A percentile compares a stretch with the other conserved stretches of the same genome.
Evolutionary conservation across 2,329 filamentous ascomycete genomes (phyloP).

Genomic region (Colletotrichum viniferum): DNA sequence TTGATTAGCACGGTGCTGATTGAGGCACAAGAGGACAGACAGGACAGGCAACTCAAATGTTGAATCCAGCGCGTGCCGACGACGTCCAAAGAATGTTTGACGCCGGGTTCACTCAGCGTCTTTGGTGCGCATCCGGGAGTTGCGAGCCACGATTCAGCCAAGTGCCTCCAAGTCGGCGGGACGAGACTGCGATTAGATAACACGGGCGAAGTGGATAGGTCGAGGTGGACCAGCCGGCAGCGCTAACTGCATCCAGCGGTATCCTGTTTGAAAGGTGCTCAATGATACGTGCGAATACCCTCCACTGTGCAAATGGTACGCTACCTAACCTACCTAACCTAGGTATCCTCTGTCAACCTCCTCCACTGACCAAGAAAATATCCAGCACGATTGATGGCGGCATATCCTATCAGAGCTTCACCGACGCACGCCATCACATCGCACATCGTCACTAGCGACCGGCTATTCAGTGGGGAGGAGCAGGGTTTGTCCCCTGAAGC

Average conservation of each 20-base stretch:
- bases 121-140: background rate
- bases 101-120: background rate
- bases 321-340: no score
- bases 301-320: no score
- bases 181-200: background rate
- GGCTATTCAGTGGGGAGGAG: background rate
- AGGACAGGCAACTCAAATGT: no score
- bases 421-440: conserved; percentile 12
- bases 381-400: no score
- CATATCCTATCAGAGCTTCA: background rate
- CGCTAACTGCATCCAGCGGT: no score
- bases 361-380: no score
- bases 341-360: no score
- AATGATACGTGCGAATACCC: no score
- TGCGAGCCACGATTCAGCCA: background rate
- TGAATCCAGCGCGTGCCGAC: background rate
- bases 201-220: background rate
- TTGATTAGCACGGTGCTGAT: no score
- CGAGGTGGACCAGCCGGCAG: background rate
- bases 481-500: background rate
- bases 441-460: conserved; percentile 6
- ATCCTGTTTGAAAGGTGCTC: no score
- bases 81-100: background rate
- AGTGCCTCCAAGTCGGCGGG: background rate
- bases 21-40: no score